Evolutionary conservation across 192 early-diverging fungal genomes (phyloP), one percentile per base, ranked within the genome.

Genomic region (Mortierella hygrophila): DNA sequence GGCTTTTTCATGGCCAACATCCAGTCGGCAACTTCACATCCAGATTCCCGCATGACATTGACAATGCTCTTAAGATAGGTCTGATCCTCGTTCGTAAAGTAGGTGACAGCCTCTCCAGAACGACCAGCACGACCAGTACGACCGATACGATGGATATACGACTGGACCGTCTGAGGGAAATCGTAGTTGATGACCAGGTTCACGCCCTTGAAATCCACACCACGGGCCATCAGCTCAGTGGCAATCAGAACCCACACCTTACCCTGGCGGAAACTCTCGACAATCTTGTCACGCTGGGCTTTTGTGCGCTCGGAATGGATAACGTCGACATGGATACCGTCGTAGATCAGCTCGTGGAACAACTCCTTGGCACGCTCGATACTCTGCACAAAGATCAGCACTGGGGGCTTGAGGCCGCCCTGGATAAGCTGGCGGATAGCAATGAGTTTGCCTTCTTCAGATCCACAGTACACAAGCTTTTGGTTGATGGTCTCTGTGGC

Each of bases 191-290:
- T 96, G 41, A 99, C 99, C 75, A 97, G 79, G 72, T 98, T 96
- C 37, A 99, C 97, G 26, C 97, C 97, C 87, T 98, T 98, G 89
- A 99, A 99, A 91, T 99, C 98, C 83, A 99, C 95, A 92, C 99
- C 99, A 87, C 99, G 95, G 10, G 97, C 95, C 96, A 99, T 97
- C 65, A 99, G 88, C 78, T 99, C 98, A 4, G 99, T 99, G 44
- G 97, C 93, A 73, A 99, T 99, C 57, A 99, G 89, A 40, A 99
- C 95, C 97, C 97, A 99, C 23, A 98, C 94, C 80, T 95, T 95
- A 44, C 99, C 98, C 15, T 90, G 79, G 23, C 97, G 92, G 91
- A 99, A 99, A 68, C 95, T 93, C 74, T 96, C 92, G 44, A 99
- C 93, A 52, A 97, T 95, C 63, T 90, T 90, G 89, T 99, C 98